Percentiles rank a stretch among this genome's conserved stretches.
These are phyloP conservation scores for Didymella pinodella DNA, from an alignment of 2,329 filamentous ascomycete genomes.

Conservation along the genomic window DNA sequence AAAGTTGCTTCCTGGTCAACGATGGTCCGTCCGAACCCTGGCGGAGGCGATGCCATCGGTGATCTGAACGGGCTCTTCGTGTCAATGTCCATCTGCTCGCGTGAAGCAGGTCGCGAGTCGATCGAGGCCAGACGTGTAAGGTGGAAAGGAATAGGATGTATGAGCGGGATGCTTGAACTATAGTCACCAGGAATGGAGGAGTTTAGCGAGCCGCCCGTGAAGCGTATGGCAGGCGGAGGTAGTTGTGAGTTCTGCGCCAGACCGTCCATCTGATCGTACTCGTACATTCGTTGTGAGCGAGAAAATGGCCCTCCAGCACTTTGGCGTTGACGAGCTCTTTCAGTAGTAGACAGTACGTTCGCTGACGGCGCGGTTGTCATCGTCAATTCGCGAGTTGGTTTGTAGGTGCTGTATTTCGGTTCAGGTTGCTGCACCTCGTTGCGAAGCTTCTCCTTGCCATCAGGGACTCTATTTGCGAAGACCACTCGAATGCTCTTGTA, in stretches of 20 bases:
- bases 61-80: constrained; percentile 35
- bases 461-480: constrained; percentile 94
- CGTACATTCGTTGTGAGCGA: constrained; percentile 39
- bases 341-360: constrained; percentile 33
- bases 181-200: constrained; percentile 33
- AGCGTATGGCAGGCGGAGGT: constrained; percentile 45
- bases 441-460: constrained; percentile 89
- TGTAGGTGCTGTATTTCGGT: constrained; percentile 85
- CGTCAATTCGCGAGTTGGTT: constrained; percentile 62
- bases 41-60: constrained; percentile 30
- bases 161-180: constrained; percentile 38
- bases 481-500: constrained; percentile 94
- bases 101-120: constrained; percentile 43
- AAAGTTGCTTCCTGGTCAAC: constrained; percentile 55
- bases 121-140: constrained; percentile 44
- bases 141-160: constrained; percentile 64
- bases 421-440: constrained; percentile 92
- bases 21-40: constrained; percentile 30
- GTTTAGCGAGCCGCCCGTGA: constrained; percentile 40
- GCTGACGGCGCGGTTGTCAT: constrained; percentile 29
- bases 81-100: constrained; percentile 47
- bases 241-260: constrained; percentile 34
- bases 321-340: constrained; percentile 42
- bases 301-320: constrained; percentile 44
- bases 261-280: constrained; percentile 40